Base-by-base conservation (phyloP, 2,329 filamentous ascomycete species). In the Orbilia ellipsospora region DNA sequence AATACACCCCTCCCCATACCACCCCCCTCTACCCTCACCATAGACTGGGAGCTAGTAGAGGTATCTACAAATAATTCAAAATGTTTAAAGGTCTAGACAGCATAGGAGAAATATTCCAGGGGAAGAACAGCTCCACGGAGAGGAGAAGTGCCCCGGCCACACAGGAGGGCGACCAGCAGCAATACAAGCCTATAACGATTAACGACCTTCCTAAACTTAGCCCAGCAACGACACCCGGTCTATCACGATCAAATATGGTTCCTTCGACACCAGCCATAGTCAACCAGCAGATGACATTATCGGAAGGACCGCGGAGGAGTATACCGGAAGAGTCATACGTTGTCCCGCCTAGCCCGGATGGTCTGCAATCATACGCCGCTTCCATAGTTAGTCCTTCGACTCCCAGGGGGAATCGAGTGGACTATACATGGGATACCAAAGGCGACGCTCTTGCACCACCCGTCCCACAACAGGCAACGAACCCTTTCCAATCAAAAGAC, bases 301-400 rank as follows among this genome's bases (percentile, higher is more conserved):
- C 72, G 16, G 64, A 75, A 23, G 72, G 72, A 4, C 72, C 72
- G 5, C 48, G 72, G 28, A 68, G 72, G 42, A 69, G 72, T 26
- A 12, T 69, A 61, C 72, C 72, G 28, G 61, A 67, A 40, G 72
- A 75, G 26, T 63, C 65, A n/a, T 65, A 67, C 42, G 54, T 74
- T 16, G 65, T 60, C 8, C 57, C 57, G 45, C 40, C 57, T 13
- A 60, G 44, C 15, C 59, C 54, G 23, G 72, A 69, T 45, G 64
- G 54, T 20, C 54, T 68, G 40, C 62, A 64, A 42, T 75, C 72
- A 16, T 75, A 69, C 45, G 72, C 72, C 23, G 72, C 45, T 18
- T 75, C 72, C 16, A 68, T 75, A 52, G 64, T 75, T 20, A 75
- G 72, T 51, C 64, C 72, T 20, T 52, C 56, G 31, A 75, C 72